Conservation (phyloP, 2,329 filamentous ascomycete species). For the Clathrospora elynae region DNA sequence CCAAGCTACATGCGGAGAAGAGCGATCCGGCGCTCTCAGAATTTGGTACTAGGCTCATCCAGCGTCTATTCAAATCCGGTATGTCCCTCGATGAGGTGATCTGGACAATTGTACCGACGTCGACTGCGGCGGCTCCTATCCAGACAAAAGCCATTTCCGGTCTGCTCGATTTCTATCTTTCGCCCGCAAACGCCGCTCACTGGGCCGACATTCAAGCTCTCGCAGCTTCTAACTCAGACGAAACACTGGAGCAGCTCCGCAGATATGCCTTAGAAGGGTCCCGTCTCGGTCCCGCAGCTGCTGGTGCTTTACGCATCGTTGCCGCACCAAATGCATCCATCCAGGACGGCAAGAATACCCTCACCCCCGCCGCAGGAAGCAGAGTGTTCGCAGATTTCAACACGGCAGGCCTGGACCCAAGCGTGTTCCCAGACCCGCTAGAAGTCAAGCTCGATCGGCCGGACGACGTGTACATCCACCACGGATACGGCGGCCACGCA, state of each 20-base stretch:
- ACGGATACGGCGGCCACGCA: constrained; percentile 8
- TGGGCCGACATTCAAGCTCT: constrained; percentile 61
- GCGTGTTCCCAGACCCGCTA: constrained; percentile 1
- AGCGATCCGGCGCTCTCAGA: constrained; percentile 53
- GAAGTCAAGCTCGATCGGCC: constrained; percentile 4
- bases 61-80: constrained; percentile 67
- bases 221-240: constrained; percentile 57
- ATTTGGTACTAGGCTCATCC: constrained; percentile 70
- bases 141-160: constrained; percentile 60
- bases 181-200: constrained; percentile 48
- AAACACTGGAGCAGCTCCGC: constrained; percentile 64
- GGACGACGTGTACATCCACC: constrained; percentile 3
- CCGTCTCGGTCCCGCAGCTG: constrained; percentile 65
- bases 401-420: not conserved
- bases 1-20: constrained; percentile 49
- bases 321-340: not conserved
- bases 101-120: constrained; percentile 71
- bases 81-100: constrained; percentile 69
- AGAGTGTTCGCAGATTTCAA: constrained; percentile 36
- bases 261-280: constrained; percentile 74
- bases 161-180: constrained; percentile 18
- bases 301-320: not conserved
- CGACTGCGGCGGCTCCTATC: constrained; percentile 69
- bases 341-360: constrained; percentile 41
- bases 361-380: constrained; percentile 52